Evolutionary conservation across 768 basidiomycete genomes (phyloP).

Genomic region (Lentinula boryana): DNA sequence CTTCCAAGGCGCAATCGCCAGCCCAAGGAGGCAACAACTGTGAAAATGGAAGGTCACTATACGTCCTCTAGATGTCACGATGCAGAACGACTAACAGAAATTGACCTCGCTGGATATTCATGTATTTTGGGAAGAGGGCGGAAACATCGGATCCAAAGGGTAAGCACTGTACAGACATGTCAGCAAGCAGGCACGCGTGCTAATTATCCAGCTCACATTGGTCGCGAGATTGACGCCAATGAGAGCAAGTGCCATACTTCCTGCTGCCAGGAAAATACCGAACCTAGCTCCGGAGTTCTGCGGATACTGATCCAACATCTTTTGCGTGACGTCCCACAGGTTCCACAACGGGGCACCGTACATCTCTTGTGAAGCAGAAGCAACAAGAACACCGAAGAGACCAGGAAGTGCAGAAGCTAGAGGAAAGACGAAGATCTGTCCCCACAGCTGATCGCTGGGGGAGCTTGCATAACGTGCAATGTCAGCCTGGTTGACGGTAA

Average conservation of each 20-base stretch:
- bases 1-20: constrained; percentile 14
- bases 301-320: constrained; percentile 9
- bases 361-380: constrained; percentile 7
- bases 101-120: constrained; percentile 13
- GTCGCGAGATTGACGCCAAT: constrained; percentile 10
- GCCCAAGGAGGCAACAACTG: constrained; percentile 10
- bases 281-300: constrained; percentile 6
- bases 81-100: background rate
- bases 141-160: constrained; percentile 12
- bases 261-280: constrained; percentile 7
- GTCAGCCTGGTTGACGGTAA: constrained; percentile 10
- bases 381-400: constrained; percentile 7
- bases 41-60: background rate
- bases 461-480: constrained; percentile 8
- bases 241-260: constrained; percentile 8
- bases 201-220: constrained; percentile 1
- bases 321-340: constrained; percentile 9
- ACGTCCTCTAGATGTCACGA: background rate
- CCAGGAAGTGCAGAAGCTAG: constrained; percentile 9
- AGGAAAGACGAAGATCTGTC: constrained; percentile 8
- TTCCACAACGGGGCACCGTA: constrained; percentile 9
- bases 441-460: constrained; percentile 9
- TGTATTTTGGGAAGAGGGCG: constrained; percentile 11
- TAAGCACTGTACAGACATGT: constrained; percentile 2
- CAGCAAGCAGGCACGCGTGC: background rate